These are phyloP conservation scores for Penicillium coprophilum DNA, from an alignment of 495 filamentous ascomycete genomes.

Conservation along the genomic window DNA sequence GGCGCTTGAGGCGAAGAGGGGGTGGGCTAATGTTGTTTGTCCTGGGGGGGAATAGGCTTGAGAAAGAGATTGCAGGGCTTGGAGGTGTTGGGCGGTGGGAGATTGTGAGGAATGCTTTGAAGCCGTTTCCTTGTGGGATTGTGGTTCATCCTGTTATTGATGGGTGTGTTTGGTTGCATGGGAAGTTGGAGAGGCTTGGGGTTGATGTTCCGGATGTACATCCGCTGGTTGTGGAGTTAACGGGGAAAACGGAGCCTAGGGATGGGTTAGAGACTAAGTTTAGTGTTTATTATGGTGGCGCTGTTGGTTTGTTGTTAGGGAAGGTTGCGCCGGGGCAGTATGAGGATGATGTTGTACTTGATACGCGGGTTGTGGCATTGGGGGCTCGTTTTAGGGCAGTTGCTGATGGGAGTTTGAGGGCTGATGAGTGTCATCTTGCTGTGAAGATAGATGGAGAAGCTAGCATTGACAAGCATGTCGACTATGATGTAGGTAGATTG, in stretches of 20 bases:
- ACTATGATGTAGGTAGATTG: slow-evolving; percentile 53
- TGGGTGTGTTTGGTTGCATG: slow-evolving; percentile 45
- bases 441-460: slow-evolving; percentile 17
- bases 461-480: slow-evolving; percentile 43
- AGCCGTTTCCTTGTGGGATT: slow-evolving; percentile 58
- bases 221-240: slow-evolving; percentile 54
- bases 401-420: slow-evolving; percentile 35
- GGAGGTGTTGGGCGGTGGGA: slow-evolving; percentile 40
- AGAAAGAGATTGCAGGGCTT: slow-evolving; percentile 15
- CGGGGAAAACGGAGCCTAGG: slow-evolving; percentile 48
- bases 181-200: slow-evolving; percentile 32
- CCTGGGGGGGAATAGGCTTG: slow-evolving; percentile 14
- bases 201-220: slow-evolving; percentile 41
- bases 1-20: slow-evolving; percentile 52
- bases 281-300: slow-evolving; percentile 53
- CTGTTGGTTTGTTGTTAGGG: slow-evolving; percentile 49
- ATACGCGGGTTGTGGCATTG: slow-evolving; percentile 36
- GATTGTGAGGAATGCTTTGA: slow-evolving; percentile 53
- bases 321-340: slow-evolving; percentile 52
- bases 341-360: slow-evolving; percentile 44
- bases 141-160: slow-evolving; percentile 58
- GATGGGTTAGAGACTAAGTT: slow-evolving; percentile 56
- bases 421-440: slow-evolving; percentile 45
- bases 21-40: slow-evolving; percentile 54
- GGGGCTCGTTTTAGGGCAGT: slow-evolving; percentile 44